Evolutionary conservation across 2,329 filamentous ascomycete genomes (phyloP), one percentile per base, ranked within the genome.

Genomic region (Colletotrichum neosansevieriae): DNA sequence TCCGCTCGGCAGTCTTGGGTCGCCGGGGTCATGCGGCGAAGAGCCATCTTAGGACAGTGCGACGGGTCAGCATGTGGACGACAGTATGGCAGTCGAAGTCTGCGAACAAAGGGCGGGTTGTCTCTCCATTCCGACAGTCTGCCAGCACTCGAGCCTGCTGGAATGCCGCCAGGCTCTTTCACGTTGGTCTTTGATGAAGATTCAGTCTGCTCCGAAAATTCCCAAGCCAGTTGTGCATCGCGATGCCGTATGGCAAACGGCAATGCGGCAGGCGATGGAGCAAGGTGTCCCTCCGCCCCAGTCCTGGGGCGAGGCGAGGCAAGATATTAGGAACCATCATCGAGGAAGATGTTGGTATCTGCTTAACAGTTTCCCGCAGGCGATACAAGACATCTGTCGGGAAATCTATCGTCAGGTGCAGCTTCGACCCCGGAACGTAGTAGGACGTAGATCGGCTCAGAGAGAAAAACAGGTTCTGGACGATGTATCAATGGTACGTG

Each of bases 161-260:
- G 63, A 0, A 64, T 59, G 60, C 54, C 60, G 10, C 10, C 38
- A n/a, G 40, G 40, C 4, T 38, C 60, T 3, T 68, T 59, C 10
- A 10, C 29, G 0, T 54, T 64, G 0, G 12, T 51, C 6, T 21
- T 68, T 0, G 65, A 17, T 68, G n/a, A n/a, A 21, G 21, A 21
- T 21, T 21, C 21, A 21, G 21, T 21, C 21, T 21, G 1, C 56
- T 68, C n/a, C 60, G 40, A 15, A 40, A 3, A 1, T 21, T 21
- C 21, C 21, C 21, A 21, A 21, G 21, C 21, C 21, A 21, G 10
- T 40, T 4, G 4, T 64, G 3, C 60, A 59, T 5, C 54, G 47
- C 13, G 60, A 68, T 9, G 42, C 62, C 10, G 54, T 36, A 1
- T 68, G 65, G 65, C 45, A 51, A 19, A 17, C 4, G 1, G 60